Evolutionary conservation across 139 green algal genomes (phyloP), one percentile per base, ranked within the genome.

Genomic region (Micractinium sp.): DNA sequence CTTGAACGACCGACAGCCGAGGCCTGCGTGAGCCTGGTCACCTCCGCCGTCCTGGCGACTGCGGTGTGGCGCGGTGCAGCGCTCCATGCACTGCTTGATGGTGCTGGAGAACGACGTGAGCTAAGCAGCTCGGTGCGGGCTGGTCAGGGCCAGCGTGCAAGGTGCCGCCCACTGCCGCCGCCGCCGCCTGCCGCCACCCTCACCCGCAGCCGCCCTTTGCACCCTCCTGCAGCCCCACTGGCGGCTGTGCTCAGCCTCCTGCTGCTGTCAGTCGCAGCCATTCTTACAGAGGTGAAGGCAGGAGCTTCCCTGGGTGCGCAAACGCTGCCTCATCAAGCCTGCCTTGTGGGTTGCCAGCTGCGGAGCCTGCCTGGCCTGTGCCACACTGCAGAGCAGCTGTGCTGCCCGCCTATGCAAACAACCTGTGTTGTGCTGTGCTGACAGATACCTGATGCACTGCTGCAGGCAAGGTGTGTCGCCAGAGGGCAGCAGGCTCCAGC

Each of bases 401-500:
- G 36, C 36, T 56, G 33, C 33, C 13, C 29, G 33, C 35, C 36
- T 14, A 22, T 22, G 14, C 12, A 39, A 18, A 31, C n/a, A 31
- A 53, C 36, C 25, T 19, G 31, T 77, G 71, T 27, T 33, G 71
- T 22, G 15, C 20, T 75, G 67, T 31, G 22, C 22, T 39, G 35
- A n/a, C 36, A 60, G 23, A 5, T 18, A 22, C 22, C 75, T 22
- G 9, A 56, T n/a, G 36, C 13, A 15, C 67, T n/a, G 29, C 67
- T 61, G 15, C 78, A 63, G 78, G 25, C 78, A 14, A 13, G 39
- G 39, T 67, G 36, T 67, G 67, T 41, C 18, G 13, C 20, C 81
- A 83, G 73, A 73, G 85, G 0, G 39, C 73, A 1, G 85, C 85
- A 2, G 75, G 16, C 18, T 90, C 87, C 22, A 83, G 25, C 47